Percentiles rank a stretch among this genome's conserved stretches.
Conservation (phyloP, 2,329 filamentous ascomycete genomes). For the Acarospora socialis region DNA sequence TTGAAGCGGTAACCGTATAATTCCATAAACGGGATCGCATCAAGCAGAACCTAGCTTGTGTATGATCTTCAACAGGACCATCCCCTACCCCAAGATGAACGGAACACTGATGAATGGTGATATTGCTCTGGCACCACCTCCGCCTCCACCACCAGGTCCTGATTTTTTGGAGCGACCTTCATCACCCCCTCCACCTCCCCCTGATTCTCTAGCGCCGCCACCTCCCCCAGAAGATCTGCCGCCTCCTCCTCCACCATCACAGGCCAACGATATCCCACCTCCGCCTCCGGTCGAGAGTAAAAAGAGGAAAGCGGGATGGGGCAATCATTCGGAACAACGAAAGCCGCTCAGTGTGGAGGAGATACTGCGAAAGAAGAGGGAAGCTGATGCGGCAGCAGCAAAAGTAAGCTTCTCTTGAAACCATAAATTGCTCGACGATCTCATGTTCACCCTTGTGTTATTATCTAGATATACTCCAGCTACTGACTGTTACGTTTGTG, state of each 20-base stretch:
- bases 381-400: constrained; percentile 66
- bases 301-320: constrained; percentile 43
- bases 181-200: constrained; percentile 25
- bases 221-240: constrained; percentile 29
- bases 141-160: constrained; percentile 31
- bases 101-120: neutral
- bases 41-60: no score
- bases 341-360: constrained; percentile 67
- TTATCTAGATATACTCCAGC: constrained; percentile 13
- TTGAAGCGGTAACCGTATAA: no score
- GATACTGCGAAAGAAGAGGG: constrained; percentile 70
- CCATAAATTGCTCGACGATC: constrained; percentile 14
- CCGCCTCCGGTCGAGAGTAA: constrained; percentile 22
- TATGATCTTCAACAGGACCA: no score
- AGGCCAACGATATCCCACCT: constrained; percentile 4
- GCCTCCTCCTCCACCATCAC: constrained; percentile 28
- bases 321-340: constrained; percentile 22
- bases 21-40: no score
- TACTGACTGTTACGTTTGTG: no score
- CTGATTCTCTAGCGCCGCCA: constrained; percentile 23
- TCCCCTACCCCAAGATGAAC: no score
- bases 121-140: constrained; percentile 24
- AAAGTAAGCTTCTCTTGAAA: constrained; percentile 39
- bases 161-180: constrained; percentile 23
- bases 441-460: constrained; percentile 15